phyloP scores from a whole-genome alignment of 2,329 filamentous ascomycete species.

The Ambrosiella xylebori region DNA sequence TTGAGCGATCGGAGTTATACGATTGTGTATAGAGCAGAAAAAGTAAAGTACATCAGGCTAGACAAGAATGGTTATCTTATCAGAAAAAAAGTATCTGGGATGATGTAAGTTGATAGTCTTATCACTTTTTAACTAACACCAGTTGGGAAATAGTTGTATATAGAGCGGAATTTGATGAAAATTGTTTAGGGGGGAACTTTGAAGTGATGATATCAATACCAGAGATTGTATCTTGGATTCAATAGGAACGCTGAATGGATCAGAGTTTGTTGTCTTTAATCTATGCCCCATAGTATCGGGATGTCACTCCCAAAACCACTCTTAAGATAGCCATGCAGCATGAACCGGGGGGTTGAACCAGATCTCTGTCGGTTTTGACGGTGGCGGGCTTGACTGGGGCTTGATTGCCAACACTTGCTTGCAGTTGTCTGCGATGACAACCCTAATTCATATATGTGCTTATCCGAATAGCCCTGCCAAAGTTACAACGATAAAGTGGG shows the following conservation, averaged over 20 bases:
- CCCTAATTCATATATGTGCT: not conserved
- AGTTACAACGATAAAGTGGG: constrained; percentile 3
- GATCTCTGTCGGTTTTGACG: not conserved
- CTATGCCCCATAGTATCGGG: not conserved
- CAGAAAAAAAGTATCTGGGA: too few relatives aligned
- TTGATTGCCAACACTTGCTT: not conserved
- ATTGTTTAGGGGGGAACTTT: not conserved
- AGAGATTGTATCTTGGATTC: too few relatives aligned
- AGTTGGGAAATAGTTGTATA: not conserved
- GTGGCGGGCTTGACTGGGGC: not conserved
- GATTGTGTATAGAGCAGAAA: too few relatives aligned
- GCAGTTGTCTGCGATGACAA: not conserved
- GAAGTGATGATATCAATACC: too few relatives aligned
- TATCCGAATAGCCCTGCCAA: not conserved
- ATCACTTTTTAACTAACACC: too few relatives aligned
- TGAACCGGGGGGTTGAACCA: not conserved
- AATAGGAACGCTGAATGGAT: not conserved
- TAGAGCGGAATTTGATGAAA: not conserved
- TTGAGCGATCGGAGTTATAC: too few relatives aligned
- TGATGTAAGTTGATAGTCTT: too few relatives aligned
- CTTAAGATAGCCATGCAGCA: not conserved
- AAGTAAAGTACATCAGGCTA: too few relatives aligned
- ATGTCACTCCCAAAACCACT: not conserved
- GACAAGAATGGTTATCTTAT: too few relatives aligned
- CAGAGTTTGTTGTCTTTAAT: not conserved